Percentiles rank a stretch among this genome's conserved stretches.
Evolutionary conservation across 192 early-diverging fungal genomes (phyloP).

Genomic region (Backusella liffmaniae): DNA sequence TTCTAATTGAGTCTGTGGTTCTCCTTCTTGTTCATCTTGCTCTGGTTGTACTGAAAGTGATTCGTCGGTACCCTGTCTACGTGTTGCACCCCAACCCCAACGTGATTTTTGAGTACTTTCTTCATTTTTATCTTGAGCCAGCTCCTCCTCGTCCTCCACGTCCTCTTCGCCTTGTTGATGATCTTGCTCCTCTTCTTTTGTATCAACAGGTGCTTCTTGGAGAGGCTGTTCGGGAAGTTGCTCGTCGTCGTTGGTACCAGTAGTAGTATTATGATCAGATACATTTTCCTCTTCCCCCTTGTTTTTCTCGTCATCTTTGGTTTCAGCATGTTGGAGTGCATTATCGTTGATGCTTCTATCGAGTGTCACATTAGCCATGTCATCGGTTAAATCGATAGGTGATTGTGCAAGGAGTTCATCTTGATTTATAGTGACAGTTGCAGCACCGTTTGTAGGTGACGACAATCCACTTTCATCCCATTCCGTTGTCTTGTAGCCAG

Average conservation of each 20-base stretch:
- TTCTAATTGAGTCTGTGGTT: conserved; percentile 9
- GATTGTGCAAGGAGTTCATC: neutral
- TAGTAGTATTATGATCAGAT: neutral
- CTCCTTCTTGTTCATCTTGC: neutral
- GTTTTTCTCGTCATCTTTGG: neutral
- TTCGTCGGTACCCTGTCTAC: neutral
- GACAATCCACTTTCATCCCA: neutral
- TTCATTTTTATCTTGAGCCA: neutral
- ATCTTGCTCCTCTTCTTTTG: neutral
- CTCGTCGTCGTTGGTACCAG: neutral
- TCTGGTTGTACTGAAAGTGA: neutral
- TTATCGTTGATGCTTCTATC: neutral
- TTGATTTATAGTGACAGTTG: neutral
- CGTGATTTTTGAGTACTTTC: neutral
- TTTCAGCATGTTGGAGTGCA: neutral
- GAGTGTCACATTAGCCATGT: neutral
- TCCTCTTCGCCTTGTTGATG: neutral
- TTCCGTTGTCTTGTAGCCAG: conserved; percentile 42
- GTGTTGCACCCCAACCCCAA: conserved; percentile 8
- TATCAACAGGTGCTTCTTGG: neutral
- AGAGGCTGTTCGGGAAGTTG: neutral
- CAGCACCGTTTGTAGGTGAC: neutral
- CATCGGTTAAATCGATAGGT: neutral
- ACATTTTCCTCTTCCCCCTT: neutral
- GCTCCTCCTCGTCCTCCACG: neutral